Percentiles rank a stretch among this genome's conserved stretches.
Conservation (phyloP, 2,329 filamentous ascomycete genomes). For the Plectosphaerella plurivora region DNA sequence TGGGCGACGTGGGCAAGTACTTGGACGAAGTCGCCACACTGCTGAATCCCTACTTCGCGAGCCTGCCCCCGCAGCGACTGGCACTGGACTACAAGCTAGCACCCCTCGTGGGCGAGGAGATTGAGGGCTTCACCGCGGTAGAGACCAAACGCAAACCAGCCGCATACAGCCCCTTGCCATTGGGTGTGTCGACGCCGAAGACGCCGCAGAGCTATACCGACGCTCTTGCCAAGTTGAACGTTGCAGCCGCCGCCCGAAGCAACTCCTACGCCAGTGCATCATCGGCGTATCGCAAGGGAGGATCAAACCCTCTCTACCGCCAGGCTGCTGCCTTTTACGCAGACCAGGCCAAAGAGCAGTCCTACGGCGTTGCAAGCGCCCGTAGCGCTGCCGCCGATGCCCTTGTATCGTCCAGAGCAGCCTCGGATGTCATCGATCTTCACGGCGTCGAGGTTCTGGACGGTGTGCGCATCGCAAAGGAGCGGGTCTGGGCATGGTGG, state of each 20-base stretch:
- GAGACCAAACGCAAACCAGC: not conserved
- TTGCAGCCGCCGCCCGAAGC: conserved; percentile 20
- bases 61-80: conserved; percentile 30
- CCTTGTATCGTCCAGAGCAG: conserved; percentile 66
- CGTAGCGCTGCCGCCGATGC: conserved; percentile 64
- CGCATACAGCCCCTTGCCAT: conserved; percentile 1
- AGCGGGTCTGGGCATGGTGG: conserved; percentile 74
- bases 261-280: conserved; percentile 31
- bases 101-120: conserved; percentile 26
- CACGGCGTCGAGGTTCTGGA: conserved; percentile 81
- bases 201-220: conserved; percentile 5
- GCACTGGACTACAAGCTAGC: conserved; percentile 32
- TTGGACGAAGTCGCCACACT: conserved; percentile 35
- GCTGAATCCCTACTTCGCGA: conserved; percentile 36
- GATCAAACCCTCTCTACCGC: conserved; percentile 68
- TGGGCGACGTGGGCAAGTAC: conserved; percentile 29
- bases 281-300: conserved; percentile 41
- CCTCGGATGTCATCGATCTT: conserved; percentile 59
- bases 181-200: not conserved
- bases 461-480: conserved; percentile 71
- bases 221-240: conserved; percentile 17
- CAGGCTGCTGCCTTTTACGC: conserved; percentile 75
- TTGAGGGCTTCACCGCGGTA: conserved; percentile 15
- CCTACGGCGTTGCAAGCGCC: conserved; percentile 52
- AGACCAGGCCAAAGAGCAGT: conserved; percentile 62